A percentile compares a stretch with the other conserved stretches of the same genome.
Evolutionary conservation across 225 moss, liverwort and hornwort species (phyloP).

Genomic region (Marchantia polymorpha): DNA sequence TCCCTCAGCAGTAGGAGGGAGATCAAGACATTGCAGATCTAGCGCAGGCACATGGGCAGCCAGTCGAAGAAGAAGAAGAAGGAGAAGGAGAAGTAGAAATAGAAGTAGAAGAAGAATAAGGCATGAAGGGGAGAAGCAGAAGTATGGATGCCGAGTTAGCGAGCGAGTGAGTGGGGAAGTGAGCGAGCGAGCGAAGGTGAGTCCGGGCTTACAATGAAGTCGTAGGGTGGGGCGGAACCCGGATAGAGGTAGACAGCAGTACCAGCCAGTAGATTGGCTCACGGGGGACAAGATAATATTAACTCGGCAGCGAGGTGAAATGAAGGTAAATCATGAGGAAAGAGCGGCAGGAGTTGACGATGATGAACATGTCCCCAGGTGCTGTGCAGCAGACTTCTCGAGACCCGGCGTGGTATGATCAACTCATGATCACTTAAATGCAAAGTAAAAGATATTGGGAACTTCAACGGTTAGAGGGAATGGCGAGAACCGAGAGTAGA

Average conservation of each 20-base stretch:
- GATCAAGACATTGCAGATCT: no score
- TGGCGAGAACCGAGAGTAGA: not conserved
- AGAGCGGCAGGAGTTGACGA: not conserved
- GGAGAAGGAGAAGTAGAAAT: no score
- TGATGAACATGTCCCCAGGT: conserved; percentile 4
- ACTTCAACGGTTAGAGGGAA: not conserved
- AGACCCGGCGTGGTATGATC: not conserved
- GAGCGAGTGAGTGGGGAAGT: not conserved
- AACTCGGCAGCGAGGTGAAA: not conserved
- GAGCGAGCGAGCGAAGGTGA: not conserved
- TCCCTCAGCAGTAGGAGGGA: no score
- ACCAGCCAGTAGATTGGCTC: not conserved
- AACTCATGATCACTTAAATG: not conserved
- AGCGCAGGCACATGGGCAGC: no score
- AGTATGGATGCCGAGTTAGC: not conserved
- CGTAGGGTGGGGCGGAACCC: not conserved
- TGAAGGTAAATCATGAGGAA: not conserved
- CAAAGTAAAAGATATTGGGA: not conserved
- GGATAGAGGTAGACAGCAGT: not conserved
- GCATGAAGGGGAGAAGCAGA: not conserved
- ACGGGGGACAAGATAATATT: conserved; percentile 4
- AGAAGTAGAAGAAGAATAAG: not conserved
- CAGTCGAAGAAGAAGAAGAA: no score
- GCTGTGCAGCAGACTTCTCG: conserved; percentile 6
- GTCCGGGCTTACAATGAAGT: not conserved